Evolutionary conservation across 495 filamentous ascomycete genomes (phyloP).

Genomic region (Tuber microsphaerosporum): DNA sequence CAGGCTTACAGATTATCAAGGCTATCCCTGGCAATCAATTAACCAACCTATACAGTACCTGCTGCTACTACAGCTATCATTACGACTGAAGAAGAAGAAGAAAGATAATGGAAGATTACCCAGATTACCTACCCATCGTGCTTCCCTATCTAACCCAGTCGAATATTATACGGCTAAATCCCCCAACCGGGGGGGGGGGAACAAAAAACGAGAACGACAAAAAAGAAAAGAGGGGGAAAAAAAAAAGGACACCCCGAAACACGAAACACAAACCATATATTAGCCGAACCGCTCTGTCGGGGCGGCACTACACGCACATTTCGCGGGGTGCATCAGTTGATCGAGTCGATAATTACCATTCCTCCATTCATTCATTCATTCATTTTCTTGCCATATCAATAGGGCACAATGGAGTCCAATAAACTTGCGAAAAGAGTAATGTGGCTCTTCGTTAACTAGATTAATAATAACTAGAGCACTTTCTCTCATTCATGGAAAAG

Average conservation of each 20-base stretch:
- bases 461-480: no score
- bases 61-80: no score
- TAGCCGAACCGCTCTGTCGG: not conserved
- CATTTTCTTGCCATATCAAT: not conserved
- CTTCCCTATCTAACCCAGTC: not conserved
- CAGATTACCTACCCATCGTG: not conserved
- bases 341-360: not conserved
- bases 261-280: not conserved
- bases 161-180: not conserved
- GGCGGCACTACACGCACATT: not conserved
- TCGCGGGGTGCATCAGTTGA: not conserved
- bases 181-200: not conserved
- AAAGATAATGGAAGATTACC: not conserved
- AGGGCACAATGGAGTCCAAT: no score
- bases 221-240: not conserved
- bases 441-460: no score
- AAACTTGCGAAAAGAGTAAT: not conserved
- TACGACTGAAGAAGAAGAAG: not conserved
- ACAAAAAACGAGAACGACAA: not conserved
- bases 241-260: not conserved
- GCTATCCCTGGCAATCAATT: not conserved
- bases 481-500: no score
- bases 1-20: not conserved
- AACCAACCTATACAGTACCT: not conserved
- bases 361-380: not conserved